Base-by-base conservation (phyloP, 805 yeast genomes). In the Wickerhamiella sergipiensis region DNA sequence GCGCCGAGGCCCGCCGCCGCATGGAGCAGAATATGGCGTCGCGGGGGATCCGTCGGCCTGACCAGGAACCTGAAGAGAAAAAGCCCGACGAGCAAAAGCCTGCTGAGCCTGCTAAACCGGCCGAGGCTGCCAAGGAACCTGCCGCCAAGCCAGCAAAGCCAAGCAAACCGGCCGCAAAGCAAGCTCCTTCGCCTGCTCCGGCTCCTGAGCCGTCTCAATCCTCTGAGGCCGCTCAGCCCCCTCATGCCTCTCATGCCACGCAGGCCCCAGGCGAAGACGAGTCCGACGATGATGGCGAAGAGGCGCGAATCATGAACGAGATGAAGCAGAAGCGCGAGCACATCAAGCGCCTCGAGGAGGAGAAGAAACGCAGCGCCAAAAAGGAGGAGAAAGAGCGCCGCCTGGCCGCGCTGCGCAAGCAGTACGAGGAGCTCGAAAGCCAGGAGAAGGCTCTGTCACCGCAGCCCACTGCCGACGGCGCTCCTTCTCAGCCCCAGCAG, bases 321-420 rank as follows among this genome's bases (percentile, higher is more conserved):
- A 67, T 60, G 7, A 71, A 65, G 21, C 75, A 65, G 3, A 69
- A 63, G 38, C 69, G 64, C 3, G 65, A 63, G 24, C 66, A 62
- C 18, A 66, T 60, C 6, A 63, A 59, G 42, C 67, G 65, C 45
- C 68, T 64, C 39, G 68, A 58, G 12, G 69, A 61, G 24, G 67
- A 60, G 43, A 67, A 60, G 31, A 61, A 45, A 60, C 57, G 17
- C 59, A 58, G 31, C 57, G 50, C 43, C 60, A 49, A 47, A 55
- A 36, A 36, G 19, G 40, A 36, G 40, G 63, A 55, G 19, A 64
- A 64, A 46, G 65, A 62, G 18, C 61, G 57, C 24, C 64, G 66
- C 15, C 58, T 60, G 19, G 67, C 65, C 21, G 54, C 43, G 23
- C 43, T 60, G 45, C 51, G 47, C 21, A 57, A 58, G 9, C 57